phyloP scores from a whole-genome alignment of 306 rosid genomes.

The Dicorynia guianensis region DNA sequence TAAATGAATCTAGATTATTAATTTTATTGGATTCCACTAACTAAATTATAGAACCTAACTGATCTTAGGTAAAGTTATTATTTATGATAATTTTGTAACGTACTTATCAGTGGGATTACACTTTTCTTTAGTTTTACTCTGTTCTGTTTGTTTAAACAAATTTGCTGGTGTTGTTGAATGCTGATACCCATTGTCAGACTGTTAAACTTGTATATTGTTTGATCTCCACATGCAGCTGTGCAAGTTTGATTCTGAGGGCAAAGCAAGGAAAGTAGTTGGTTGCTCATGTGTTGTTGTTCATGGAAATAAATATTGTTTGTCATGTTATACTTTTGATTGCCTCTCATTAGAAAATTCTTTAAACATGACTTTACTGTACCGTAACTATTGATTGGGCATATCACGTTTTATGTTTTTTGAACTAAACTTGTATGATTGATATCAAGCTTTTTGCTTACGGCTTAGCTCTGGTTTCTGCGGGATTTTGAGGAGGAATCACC shows the following conservation, averaged over 20 bases:
- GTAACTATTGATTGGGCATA: neutral
- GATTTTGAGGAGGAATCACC: conserved; percentile 33
- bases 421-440: neutral
- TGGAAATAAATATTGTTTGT: neutral
- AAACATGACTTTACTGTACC: neutral
- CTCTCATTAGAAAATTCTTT: too few relatives aligned
- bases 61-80: too few relatives aligned
- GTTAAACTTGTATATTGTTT: too few relatives aligned
- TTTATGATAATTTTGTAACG: too few relatives aligned
- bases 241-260: conserved; percentile 64
- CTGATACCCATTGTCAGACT: too few relatives aligned
- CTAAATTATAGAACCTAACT: too few relatives aligned
- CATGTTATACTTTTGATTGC: neutral
- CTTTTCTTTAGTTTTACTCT: too few relatives aligned
- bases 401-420: neutral
- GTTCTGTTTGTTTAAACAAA: too few relatives aligned
- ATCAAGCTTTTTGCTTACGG: neutral
- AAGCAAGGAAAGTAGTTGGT: conserved; percentile 35
- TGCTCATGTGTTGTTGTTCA: conserved; percentile 50
- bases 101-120: too few relatives aligned
- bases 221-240: conserved; percentile 40
- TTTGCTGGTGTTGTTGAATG: too few relatives aligned
- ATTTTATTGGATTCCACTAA: too few relatives aligned
- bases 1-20: too few relatives aligned
- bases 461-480: neutral